Base-by-base conservation (phyloP, 305 asterid species). In the Solanum hybrid region DNA sequence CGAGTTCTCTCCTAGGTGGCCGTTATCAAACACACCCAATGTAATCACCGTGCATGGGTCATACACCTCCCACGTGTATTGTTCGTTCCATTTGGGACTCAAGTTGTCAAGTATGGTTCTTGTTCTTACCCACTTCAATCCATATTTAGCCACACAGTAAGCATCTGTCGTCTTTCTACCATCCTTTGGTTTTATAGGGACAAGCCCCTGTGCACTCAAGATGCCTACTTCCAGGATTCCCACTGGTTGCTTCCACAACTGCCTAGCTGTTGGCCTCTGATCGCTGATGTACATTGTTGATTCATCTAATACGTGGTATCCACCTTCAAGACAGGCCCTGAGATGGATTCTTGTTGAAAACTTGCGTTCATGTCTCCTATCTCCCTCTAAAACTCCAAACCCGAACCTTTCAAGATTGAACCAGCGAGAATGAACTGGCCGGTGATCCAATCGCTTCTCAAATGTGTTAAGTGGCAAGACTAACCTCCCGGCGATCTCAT, bases 11-110 rank as follows among this genome's bases (percentile, higher is more conserved):
- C 92, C 93, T 51, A 94, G 86, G 64, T 91, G 93, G 80, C 91
- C 88, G 87, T 94, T 94, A 69, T 93, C 94, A 7, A 94, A 94
- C 11, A 93, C 95, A 4, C 93, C 95, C 2, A 94, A 20, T 64
- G 95, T 94, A 64, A 93, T 90, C 29, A 94, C 95, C 3, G 95
- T 94, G 76, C 95, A 90, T 3, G 95, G 95, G 46, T 94, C 95
- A 16, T 89, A 94, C 10, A 94, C 95, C 84, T 94, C 95, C 95
- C 95, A 94, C 0, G 93, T 91, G 86, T 94, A 94, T 36, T 94
- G 95, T 92, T 94, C 95, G 7, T 93, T 94, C 95, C 95, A 94
- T 89, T 90, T 93, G 46, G 95, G 95, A 24, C 86, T 86, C 11
- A 77, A 38, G 88, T 89, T 93, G 17, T 90, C 91, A 16, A 94